A percentile compares a stretch with the other conserved stretches of the same genome.
Evolutionary conservation across 2,329 filamentous ascomycete genomes (phyloP).

Genomic region (Neoarthrinium moseri): DNA sequence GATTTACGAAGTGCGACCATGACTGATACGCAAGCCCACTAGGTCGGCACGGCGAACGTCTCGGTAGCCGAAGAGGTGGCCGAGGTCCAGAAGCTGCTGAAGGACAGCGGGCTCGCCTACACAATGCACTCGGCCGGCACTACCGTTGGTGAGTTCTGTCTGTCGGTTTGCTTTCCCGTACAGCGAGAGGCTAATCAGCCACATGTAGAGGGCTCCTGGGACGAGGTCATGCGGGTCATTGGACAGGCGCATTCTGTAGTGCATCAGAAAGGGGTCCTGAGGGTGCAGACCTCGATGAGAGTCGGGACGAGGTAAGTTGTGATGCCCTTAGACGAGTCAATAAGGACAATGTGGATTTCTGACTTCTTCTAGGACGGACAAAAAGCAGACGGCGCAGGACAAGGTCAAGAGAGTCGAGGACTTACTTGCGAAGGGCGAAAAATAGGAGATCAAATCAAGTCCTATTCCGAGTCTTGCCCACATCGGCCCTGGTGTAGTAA

Average conservation of each 20-base stretch:
- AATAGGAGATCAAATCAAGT: no score
- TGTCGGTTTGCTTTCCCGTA: constrained; percentile 1
- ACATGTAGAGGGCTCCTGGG: constrained; percentile 84
- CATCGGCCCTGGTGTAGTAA: no score
- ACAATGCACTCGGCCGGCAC: constrained; percentile 93
- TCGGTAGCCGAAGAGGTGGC: constrained; percentile 84
- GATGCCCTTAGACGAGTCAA: neutral
- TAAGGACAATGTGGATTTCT: neutral
- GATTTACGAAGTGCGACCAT: no score
- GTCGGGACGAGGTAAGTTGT: constrained; percentile 69
- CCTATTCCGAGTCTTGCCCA: no score
- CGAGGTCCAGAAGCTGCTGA: constrained; percentile 81
- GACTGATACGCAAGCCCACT: neutral
- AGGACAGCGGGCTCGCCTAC: constrained; percentile 76
- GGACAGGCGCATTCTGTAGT: constrained; percentile 82
- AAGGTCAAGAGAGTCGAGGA: constrained; percentile 68
- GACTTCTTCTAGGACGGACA: constrained; percentile 66
- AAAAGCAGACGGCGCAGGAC: constrained; percentile 76
- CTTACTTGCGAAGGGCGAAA: constrained; percentile 39
- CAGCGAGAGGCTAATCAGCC: no score
- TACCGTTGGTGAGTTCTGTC: constrained; percentile 70
- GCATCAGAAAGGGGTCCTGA: constrained; percentile 71
- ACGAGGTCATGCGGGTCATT: constrained; percentile 79
- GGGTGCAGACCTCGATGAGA: constrained; percentile 87
- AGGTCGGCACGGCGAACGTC: constrained; percentile 77